phyloP scores from a whole-genome alignment of 768 basidiomycete genomes.

The Trametes punicea region DNA sequence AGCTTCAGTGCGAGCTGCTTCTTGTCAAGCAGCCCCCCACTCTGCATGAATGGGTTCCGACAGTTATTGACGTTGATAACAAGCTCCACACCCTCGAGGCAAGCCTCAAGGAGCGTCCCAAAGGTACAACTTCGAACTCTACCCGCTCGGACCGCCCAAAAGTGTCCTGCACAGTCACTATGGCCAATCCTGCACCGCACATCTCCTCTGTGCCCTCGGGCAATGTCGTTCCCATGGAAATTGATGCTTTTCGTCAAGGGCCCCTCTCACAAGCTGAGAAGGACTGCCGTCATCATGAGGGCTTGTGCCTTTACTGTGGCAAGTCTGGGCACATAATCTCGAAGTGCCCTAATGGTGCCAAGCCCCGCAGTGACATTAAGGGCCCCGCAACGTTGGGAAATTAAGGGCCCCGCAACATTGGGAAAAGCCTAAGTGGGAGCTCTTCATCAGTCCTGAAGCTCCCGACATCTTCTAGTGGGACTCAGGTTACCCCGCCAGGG shows the following conservation, averaged over 20 bases:
- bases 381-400: background rate
- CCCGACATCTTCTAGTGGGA: constrained; percentile 11
- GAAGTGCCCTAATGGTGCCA: constrained; percentile 27
- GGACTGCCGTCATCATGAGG: constrained; percentile 21
- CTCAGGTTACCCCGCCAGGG: background rate
- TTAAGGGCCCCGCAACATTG: background rate
- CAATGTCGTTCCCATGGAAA: constrained; percentile 16
- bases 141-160: background rate
- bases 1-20: constrained; percentile 24
- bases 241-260: background rate
- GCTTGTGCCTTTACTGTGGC: constrained; percentile 38
- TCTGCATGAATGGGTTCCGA: background rate
- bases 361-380: constrained; percentile 5
- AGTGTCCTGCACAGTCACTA: background rate
- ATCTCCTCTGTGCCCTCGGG: background rate
- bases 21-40: background rate
- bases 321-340: constrained; percentile 26
- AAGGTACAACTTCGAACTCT: background rate
- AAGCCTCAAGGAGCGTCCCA: background rate
- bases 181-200: background rate
- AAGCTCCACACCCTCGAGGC: constrained; percentile 1
- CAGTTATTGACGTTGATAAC: constrained; percentile 6
- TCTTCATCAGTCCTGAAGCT: constrained; percentile 20
- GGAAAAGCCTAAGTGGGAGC: constrained; percentile 28
- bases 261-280: constrained; percentile 22